A percentile compares a stretch with the other conserved stretches of the same genome.
phyloP scores from a whole-genome alignment of 495 filamentous ascomycete genomes.

The Penicillium tannophilum region DNA sequence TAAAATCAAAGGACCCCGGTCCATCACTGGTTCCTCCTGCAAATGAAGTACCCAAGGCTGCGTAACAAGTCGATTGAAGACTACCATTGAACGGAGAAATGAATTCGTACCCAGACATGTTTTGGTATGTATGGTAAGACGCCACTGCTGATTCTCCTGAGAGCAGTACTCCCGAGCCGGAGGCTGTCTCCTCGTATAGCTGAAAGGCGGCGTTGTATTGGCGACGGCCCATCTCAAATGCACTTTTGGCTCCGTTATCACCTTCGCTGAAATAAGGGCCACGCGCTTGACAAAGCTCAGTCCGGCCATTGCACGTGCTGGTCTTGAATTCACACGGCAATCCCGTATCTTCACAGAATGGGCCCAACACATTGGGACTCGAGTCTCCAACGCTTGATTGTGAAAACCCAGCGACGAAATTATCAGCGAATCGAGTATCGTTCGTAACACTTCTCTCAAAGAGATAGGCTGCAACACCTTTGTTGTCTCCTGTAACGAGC shows the following conservation, averaged over 20 bases:
- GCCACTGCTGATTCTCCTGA: conserved; percentile 59
- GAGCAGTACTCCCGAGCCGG: conserved; percentile 42
- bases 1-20: conserved; percentile 92
- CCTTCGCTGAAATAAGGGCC: conserved; percentile 76
- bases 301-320: conserved; percentile 77
- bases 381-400: conserved; percentile 95
- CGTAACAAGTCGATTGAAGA: conserved; percentile 75
- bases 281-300: conserved; percentile 77
- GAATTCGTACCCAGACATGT: conserved; percentile 76
- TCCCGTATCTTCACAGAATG: conserved; percentile 74
- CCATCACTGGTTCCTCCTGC: conserved; percentile 93
- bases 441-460: conserved; percentile 72
- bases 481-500: conserved; percentile 89
- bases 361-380: conserved; percentile 82
- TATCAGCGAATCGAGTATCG: conserved; percentile 53
- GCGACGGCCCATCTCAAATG: conserved; percentile 70
- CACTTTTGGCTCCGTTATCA: conserved; percentile 71
- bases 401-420: conserved; percentile 91
- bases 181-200: conserved; percentile 58
- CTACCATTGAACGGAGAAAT: conserved; percentile 71
- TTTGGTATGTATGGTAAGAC: conserved; percentile 71
- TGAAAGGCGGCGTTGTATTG: conserved; percentile 65
- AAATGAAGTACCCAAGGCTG: conserved; percentile 91
- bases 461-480: conserved; percentile 86
- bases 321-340: conserved; percentile 68